phyloP scores from a whole-genome alignment of 1,139 yeast genomes.

The Kurtzmaniella quercitrusa region DNA sequence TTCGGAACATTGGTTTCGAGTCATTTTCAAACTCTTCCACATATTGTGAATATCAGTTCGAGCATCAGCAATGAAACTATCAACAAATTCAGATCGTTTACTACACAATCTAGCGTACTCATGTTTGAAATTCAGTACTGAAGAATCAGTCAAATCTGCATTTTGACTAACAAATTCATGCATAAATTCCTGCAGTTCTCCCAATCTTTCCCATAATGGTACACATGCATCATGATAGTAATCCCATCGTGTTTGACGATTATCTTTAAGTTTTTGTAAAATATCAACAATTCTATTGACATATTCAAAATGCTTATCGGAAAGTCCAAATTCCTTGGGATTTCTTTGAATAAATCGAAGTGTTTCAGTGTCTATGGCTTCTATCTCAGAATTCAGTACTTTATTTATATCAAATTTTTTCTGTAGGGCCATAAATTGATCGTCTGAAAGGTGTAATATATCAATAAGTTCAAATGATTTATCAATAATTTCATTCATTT shows the following conservation, averaged over 20 bases:
- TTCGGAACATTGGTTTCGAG: conserved; percentile 36
- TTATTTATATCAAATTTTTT: conserved; percentile 19
- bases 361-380: conserved; percentile 34
- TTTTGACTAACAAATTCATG: conserved; percentile 35
- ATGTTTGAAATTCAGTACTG: conserved; percentile 37
- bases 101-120: conserved; percentile 57
- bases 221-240: conserved; percentile 33
- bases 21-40: conserved; percentile 63
- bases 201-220: conserved; percentile 48
- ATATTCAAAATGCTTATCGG: conserved; percentile 30
- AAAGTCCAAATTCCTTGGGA: conserved; percentile 41
- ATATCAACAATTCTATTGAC: conserved; percentile 24
- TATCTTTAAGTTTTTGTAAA: conserved; percentile 24
- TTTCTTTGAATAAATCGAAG: conserved; percentile 30
- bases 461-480: conserved; percentile 26
- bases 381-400: conserved; percentile 11
- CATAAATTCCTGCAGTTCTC: conserved; percentile 33
- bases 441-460: conserved; percentile 28
- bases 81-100: conserved; percentile 61
- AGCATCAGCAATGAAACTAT: conserved; percentile 61
- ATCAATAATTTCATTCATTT: conserved; percentile 21
- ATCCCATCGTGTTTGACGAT: conserved; percentile 32
- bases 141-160: conserved; percentile 31
- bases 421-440: conserved; percentile 32
- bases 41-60: conserved; percentile 52